Evolutionary conservation across 2,329 filamentous ascomycete genomes (phyloP).

Genomic region (Cladorrhinum sp.): DNA sequence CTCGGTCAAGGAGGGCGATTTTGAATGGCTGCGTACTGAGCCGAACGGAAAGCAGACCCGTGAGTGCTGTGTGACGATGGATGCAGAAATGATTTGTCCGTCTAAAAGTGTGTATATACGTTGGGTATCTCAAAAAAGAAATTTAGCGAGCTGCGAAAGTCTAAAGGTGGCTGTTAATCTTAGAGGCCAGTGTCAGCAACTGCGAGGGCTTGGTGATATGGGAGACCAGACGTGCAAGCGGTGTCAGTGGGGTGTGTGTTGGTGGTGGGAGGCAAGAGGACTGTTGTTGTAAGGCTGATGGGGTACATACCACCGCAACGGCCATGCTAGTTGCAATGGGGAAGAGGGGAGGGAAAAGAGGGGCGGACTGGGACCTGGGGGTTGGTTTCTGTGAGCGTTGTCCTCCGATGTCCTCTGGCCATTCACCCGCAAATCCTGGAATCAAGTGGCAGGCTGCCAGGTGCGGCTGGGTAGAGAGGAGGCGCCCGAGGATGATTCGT

Average conservation of each 20-base stretch:
- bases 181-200: conserved; percentile 17
- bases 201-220: conserved; percentile 4
- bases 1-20: conserved; percentile 4
- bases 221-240: conserved; percentile 12
- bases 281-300: conserved; percentile 29
- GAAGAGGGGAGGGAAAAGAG: conserved; percentile 3
- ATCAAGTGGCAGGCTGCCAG: conserved; percentile 6
- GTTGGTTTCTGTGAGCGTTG: background rate
- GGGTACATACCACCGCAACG: conserved; percentile 18
- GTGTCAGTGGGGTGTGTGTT: conserved; percentile 13
- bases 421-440: conserved; percentile 10
- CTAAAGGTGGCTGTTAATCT: background rate
- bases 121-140: conserved; percentile 10
- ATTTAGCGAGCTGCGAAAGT: background rate
- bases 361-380: background rate
- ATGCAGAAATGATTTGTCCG: conserved; percentile 1
- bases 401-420: conserved; percentile 12
- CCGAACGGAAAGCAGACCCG: background rate
- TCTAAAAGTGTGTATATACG: conserved; percentile 13
- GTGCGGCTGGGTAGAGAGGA: background rate
- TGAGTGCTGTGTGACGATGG: background rate
- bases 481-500: background rate
- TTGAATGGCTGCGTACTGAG: conserved; percentile 9
- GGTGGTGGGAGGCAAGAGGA: conserved; percentile 15
- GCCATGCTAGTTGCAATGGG: conserved; percentile 12